Conservation (phyloP, 2,329 filamentous ascomycete genomes). For the Microdochium trichocladiopsis region DNA sequence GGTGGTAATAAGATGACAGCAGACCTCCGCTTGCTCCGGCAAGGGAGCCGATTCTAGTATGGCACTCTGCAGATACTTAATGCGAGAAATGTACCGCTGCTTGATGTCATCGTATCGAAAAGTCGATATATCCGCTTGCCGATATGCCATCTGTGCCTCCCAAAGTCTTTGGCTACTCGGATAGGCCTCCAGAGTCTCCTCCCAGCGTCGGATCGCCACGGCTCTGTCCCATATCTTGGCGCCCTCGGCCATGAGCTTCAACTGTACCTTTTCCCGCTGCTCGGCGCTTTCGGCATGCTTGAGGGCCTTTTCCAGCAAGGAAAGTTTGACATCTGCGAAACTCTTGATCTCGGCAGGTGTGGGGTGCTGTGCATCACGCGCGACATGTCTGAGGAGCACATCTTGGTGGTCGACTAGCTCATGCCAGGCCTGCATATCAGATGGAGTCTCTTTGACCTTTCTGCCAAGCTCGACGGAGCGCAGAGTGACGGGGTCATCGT, state of each 20-base stretch:
- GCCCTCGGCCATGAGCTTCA: constrained; percentile 68
- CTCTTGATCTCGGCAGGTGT: constrained; percentile 58
- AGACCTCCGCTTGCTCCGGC: constrained; percentile 9
- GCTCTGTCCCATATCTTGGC: constrained; percentile 64
- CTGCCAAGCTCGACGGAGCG: constrained; percentile 56
- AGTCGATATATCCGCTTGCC: constrained; percentile 58
- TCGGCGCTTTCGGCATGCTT: constrained; percentile 37
- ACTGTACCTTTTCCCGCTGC: constrained; percentile 53
- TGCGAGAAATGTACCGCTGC: constrained; percentile 49
- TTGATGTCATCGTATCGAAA: constrained; percentile 65
- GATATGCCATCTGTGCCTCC: constrained; percentile 65
- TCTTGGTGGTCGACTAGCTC: constrained; percentile 75
- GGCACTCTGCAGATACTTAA: constrained; percentile 29
- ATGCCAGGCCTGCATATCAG: constrained; percentile 68
- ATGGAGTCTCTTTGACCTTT: constrained; percentile 56
- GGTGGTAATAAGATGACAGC: constrained; percentile 55
- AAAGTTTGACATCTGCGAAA: constrained; percentile 72
- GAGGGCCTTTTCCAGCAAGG: constrained; percentile 73
- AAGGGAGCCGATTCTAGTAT: constrained; percentile 2
- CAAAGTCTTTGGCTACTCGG: constrained; percentile 59
- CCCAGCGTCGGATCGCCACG: constrained; percentile 58
- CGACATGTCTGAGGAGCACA: constrained; percentile 46
- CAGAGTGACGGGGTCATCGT: constrained; percentile 39
- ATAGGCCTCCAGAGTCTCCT: constrained; percentile 47
- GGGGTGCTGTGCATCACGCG: constrained; percentile 33